Conservation (phyloP, 768 basidiomycete genomes). For the Cystofilobasidium macerans region DNA sequence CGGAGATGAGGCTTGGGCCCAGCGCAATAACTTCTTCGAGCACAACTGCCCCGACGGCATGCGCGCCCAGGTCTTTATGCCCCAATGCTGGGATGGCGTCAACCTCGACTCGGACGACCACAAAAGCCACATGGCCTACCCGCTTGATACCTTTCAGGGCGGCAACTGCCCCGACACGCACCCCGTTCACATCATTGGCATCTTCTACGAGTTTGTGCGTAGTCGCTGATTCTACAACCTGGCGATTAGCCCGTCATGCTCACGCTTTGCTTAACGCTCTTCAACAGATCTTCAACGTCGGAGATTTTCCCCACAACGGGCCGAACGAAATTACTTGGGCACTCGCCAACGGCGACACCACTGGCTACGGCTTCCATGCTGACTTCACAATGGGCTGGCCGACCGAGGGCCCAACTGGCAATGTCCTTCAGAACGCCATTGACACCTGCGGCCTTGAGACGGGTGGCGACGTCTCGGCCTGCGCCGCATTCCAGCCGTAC, state of each 20-base stretch:
- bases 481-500: conserved; percentile 37
- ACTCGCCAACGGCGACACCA: conserved; percentile 37
- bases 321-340: conserved; percentile 33
- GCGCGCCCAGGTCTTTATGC: conserved; percentile 32
- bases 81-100: conserved; percentile 38
- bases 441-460: conserved; percentile 18
- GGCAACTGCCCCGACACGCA: conserved; percentile 27
- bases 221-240: conserved; percentile 32
- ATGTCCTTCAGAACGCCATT: conserved; percentile 38
- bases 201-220: conserved; percentile 39
- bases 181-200: conserved; percentile 36
- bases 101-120: conserved; percentile 35
- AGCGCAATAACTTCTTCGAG: conserved; percentile 27
- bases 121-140: background rate
- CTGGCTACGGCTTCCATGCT: conserved; percentile 31
- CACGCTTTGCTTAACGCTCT: conserved; percentile 3
- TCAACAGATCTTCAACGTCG: conserved; percentile 22
- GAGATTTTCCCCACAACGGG: conserved; percentile 38
- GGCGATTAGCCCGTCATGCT: background rate
- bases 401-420: conserved; percentile 29
- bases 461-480: conserved; percentile 6
- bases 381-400: conserved; percentile 40
- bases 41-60: conserved; percentile 39
- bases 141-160: background rate
- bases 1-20: conserved; percentile 28